These are phyloP conservation scores for Tripidium arundinaceum DNA, from an alignment of 202 grass and related monocot species.

Conservation along the genomic window DNA sequence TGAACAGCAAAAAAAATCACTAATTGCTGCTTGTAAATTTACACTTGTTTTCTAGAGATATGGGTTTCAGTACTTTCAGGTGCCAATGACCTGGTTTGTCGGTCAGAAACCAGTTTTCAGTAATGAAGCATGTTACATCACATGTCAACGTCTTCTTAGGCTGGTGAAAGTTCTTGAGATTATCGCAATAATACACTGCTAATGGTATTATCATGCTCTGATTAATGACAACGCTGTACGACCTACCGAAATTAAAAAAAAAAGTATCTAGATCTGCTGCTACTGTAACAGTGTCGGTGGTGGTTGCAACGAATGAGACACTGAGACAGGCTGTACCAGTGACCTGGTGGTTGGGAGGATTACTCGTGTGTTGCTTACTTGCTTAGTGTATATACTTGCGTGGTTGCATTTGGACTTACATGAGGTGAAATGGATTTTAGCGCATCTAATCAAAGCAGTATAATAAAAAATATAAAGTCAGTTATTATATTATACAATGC, in stretches of 20 bases:
- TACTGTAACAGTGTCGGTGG: conserved; percentile 24
- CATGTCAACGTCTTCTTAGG: background rate
- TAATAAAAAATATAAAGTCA: background rate
- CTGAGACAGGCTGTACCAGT: conserved; percentile 29
- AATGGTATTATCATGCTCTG: background rate
- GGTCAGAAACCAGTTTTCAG: background rate
- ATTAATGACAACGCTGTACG: conserved; percentile 12
- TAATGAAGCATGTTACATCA: background rate
- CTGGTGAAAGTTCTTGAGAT: conserved; percentile 19
- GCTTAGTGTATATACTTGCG: conserved; percentile 8
- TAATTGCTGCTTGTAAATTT: background rate
- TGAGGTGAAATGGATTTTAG: conserved; percentile 23
- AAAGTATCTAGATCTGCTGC: conserved; percentile 13
- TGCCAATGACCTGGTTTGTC: background rate
- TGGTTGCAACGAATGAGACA: conserved; percentile 35
- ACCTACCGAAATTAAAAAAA: conserved; percentile 26
- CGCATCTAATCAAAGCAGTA: background rate
- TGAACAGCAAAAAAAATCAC: background rate
- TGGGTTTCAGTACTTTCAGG: background rate
- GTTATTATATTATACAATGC: background rate
- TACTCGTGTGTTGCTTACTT: conserved; percentile 17
- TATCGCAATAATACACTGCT: conserved; percentile 9
- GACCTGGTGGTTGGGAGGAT: conserved; percentile 25
- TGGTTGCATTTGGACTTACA: conserved; percentile 24
- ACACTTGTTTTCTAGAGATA: background rate